phyloP scores from a whole-genome alignment of 192 early-diverging fungal species.

The Diversispora eburnea region DNA sequence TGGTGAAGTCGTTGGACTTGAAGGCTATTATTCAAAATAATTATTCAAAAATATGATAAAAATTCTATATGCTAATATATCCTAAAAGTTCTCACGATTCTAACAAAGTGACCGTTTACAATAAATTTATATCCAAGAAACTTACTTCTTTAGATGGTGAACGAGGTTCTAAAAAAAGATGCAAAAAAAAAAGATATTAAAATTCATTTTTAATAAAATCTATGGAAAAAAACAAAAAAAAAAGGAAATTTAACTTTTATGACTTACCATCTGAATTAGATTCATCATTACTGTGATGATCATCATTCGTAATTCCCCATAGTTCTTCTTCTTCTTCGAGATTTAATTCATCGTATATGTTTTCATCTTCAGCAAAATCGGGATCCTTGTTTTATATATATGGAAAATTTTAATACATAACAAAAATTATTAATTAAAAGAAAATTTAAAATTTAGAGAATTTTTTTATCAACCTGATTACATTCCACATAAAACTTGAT shows the following conservation, averaged over 20 bases:
- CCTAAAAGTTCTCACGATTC: too few species aligned
- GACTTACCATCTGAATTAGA: conserved; percentile 12
- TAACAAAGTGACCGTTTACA: too few species aligned
- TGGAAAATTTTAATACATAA: background rate
- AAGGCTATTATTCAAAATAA: background rate
- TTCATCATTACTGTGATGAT: conserved; percentile 43
- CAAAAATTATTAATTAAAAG: background rate
- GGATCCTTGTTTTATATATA: conserved; percentile 51
- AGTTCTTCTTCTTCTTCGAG: conserved; percentile 86
- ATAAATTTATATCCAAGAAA: background rate
- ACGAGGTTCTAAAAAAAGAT: conserved; percentile 21
- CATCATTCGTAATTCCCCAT: conserved; percentile 74
- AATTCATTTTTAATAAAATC: too few species aligned
- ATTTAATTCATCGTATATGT: conserved; percentile 89
- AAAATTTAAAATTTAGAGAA: background rate
- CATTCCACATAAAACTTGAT: conserved; percentile 89
- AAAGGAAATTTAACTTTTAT: background rate
- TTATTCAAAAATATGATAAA: background rate
- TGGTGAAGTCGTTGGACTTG: conserved; percentile 22
- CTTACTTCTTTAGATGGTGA: conserved; percentile 32
- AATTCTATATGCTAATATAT: too few species aligned
- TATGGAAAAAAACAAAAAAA: conserved; percentile 13
- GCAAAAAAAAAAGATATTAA: background rate
- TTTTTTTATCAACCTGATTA: conserved; percentile 55
- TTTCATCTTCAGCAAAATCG: conserved; percentile 91